phyloP scores from a whole-genome alignment of 176 grass and related monocot genomes.

The Oryza glaberrima region DNA sequence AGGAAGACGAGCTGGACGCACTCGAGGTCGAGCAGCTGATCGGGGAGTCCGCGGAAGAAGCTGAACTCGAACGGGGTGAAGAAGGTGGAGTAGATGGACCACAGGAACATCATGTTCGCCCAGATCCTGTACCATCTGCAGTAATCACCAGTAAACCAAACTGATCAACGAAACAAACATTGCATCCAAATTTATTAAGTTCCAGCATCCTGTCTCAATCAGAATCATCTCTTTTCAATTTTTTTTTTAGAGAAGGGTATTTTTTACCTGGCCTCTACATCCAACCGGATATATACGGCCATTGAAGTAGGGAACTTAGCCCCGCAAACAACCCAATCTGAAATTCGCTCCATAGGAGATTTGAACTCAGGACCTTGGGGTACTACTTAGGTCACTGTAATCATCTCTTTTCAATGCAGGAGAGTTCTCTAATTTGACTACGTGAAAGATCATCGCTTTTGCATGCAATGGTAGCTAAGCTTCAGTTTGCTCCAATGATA shows the following conservation, averaged over 20 bases:
- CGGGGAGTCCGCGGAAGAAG: constrained; percentile 79
- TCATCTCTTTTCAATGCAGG: constrained; percentile 5
- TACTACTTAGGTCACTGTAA: background rate
- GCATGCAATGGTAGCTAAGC: constrained; percentile 10
- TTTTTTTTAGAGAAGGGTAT: no score
- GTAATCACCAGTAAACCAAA: background rate
- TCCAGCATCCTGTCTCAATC: constrained; percentile 18
- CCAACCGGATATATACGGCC: no score
- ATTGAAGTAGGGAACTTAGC: no score
- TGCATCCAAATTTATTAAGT: background rate
- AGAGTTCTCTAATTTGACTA: constrained; percentile 28
- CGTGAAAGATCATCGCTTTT: background rate
- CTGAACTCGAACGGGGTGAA: constrained; percentile 85
- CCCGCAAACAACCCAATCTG: no score
- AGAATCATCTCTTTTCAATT: background rate
- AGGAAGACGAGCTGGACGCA: constrained; percentile 85
- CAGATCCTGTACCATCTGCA: constrained; percentile 78
- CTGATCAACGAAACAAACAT: background rate
- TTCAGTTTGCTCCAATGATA: no score
- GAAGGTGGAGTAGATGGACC: constrained; percentile 88
- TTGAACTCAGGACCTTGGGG: no score
- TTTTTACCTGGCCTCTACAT: no score
- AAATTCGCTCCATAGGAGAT: no score
- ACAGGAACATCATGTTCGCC: constrained; percentile 66
- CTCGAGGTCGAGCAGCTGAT: constrained; percentile 65